Evolutionary conservation across 495 filamentous ascomycete genomes (phyloP).

Genomic region (Aspergillus wentii): DNA sequence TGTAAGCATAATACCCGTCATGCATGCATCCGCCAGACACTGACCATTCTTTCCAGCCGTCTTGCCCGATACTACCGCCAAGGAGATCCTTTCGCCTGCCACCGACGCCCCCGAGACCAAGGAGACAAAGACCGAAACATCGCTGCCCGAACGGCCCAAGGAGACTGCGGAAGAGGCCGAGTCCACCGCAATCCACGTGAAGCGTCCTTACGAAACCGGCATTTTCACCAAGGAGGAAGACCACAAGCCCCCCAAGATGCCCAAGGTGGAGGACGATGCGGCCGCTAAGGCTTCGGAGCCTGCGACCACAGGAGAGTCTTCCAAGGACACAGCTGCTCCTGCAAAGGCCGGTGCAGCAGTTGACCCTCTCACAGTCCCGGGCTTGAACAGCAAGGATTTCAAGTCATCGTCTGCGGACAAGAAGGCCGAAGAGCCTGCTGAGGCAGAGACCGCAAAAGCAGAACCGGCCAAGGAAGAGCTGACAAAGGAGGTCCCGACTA

Average conservation of each 20-base stretch:
- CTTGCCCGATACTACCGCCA: slow-evolving; percentile 15
- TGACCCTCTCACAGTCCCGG: slow-evolving; percentile 1
- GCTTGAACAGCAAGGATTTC: not conserved
- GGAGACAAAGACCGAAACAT: slow-evolving; percentile 16
- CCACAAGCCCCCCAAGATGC: slow-evolving; percentile 19
- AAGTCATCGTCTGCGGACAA: not conserved
- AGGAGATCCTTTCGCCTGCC: slow-evolving; percentile 7
- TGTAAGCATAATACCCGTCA: no score
- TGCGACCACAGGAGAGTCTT: not conserved
- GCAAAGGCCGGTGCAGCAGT: slow-evolving; percentile 1
- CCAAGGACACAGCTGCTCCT: slow-evolving; percentile 1
- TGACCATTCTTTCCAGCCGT: slow-evolving; percentile 11
- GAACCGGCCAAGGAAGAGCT: not conserved
- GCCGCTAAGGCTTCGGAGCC: not conserved
- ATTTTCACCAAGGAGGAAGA: slow-evolving; percentile 16
- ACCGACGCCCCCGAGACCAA: slow-evolving; percentile 16
- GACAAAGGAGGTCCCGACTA: not conserved
- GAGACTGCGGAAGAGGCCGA: slow-evolving; percentile 7
- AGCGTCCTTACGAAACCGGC: slow-evolving; percentile 21
- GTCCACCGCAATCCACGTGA: slow-evolving; percentile 16
- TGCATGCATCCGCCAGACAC: no score
- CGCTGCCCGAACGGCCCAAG: slow-evolving; percentile 30
- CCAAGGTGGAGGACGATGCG: slow-evolving; percentile 16
- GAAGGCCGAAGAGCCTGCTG: not conserved
- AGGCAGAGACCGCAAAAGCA: not conserved